Base-by-base conservation (phyloP, 1,284 basidiomycete genomes). In the Boletus smithii region DNA sequence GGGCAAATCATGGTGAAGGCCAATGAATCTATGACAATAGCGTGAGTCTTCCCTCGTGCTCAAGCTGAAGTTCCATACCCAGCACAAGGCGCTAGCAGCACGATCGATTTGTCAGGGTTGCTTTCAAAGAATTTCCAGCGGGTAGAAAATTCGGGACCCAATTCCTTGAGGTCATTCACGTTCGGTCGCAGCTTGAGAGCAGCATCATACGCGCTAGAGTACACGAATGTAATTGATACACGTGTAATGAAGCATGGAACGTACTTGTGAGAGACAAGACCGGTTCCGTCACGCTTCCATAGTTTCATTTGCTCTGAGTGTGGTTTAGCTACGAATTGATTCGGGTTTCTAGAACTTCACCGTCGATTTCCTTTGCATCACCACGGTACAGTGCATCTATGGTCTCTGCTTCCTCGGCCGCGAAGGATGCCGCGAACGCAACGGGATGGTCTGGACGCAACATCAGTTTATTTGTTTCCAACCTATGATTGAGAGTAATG, bases 191-290 rank as follows among this genome's bases (percentile, higher is more conserved):
- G 54, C 56, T 80, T 80, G 51, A 75, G 65, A 2, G 73, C 77
- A 5, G 69, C 68, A 42, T 79, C 76, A 31, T 71, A 50, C 6
- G 61, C 65, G 44, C 76, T 79, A 32, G 10, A 26, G 6, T 18
- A 11, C 14, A 32, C 8, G 37, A 14, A 2, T 20, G 11, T 26
- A 5, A 26, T 32, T 17, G 4, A 31, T 31, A 8, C 13, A 26
- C 5, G 18, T 23, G 7, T 11, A 17, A 20, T 20, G 10, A 14
- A 29, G 18, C 4, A 24, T 17, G 9, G 7, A 16, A 40, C 37
- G 4, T 50, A 81, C 78, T 79, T 80, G 54, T 74, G 69, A 1
- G 75, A 69, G 52, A 79, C 66, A 38, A 77, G 45, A 13, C 77
- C 77, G 22, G 66, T 69, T 5, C 76, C 75, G 8, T 68, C 65